Percentiles rank a stretch among this genome's conserved stretches.
Evolutionary conservation across 768 basidiomycete species (phyloP).

Genomic region (Cantharellus anzutake): DNA sequence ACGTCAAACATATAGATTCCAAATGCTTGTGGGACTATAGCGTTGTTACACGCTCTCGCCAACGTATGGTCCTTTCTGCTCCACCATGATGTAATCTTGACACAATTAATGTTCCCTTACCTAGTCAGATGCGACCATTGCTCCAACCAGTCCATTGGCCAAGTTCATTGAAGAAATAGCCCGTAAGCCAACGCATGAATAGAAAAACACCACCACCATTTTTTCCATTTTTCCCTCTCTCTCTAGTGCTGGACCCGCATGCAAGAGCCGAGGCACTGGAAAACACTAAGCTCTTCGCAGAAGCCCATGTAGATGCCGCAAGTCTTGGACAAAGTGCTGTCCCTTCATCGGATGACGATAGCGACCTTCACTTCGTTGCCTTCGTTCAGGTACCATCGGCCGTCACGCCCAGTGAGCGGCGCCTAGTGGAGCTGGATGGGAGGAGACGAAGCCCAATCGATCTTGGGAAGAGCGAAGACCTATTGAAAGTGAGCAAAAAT

Average conservation of each 20-base stretch:
- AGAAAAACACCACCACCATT: background rate
- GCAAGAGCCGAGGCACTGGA: conserved; percentile 48
- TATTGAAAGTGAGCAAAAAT: conserved; percentile 26
- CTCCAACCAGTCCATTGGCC: conserved; percentile 38
- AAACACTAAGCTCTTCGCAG: conserved; percentile 52
- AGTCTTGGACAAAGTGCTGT: conserved; percentile 47
- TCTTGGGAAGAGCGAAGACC: conserved; percentile 39
- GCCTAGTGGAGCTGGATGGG: conserved; percentile 76
- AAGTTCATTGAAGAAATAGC: conserved; percentile 46
- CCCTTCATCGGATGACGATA: conserved; percentile 37
- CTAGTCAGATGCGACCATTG: conserved; percentile 38
- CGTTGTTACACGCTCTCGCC: conserved; percentile 59
- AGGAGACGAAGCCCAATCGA: conserved; percentile 62
- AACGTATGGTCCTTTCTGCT: conserved; percentile 34
- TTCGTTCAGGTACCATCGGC: conserved; percentile 48
- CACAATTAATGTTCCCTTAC: conserved; percentile 3
- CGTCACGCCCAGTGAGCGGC: conserved; percentile 14
- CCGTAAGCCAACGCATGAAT: conserved; percentile 19
- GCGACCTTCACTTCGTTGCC: conserved; percentile 71
- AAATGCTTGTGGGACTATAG: conserved; percentile 83
- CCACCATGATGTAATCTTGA: background rate
- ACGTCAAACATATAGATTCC: conserved; percentile 29
- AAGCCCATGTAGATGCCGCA: conserved; percentile 58
- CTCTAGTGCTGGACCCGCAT: background rate
- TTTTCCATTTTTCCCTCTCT: background rate